A percentile compares a stretch with the other conserved stretches of the same genome.
Evolutionary conservation across 768 basidiomycete species (phyloP).

Genomic region (Cubamyces sp.): DNA sequence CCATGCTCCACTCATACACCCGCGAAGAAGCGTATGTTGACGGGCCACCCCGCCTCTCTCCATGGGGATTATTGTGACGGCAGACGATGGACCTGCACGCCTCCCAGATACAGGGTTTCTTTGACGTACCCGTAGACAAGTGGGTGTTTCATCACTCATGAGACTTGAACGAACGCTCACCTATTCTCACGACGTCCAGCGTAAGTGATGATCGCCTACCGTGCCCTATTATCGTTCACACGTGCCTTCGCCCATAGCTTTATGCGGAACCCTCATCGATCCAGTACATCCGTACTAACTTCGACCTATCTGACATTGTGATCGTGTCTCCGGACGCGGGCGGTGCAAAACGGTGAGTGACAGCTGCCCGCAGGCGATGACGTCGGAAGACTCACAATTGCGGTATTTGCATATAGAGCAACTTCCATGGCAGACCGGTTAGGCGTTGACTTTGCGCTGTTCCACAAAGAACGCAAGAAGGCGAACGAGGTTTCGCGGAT

Average conservation of each 20-base stretch:
- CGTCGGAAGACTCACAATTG: constrained; percentile 5
- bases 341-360: constrained; percentile 88
- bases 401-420: constrained; percentile 57
- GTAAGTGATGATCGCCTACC: constrained; percentile 45
- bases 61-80: neutral
- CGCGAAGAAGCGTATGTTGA: constrained; percentile 4
- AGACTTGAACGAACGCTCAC: constrained; percentile 13
- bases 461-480: constrained; percentile 99
- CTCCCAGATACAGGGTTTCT: constrained; percentile 99
- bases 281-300: constrained; percentile 91
- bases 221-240: constrained; percentile 24
- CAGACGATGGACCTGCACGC: constrained; percentile 99
- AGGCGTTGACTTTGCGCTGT: constrained; percentile 96
- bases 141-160: constrained; percentile 50
- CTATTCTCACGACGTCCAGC: constrained; percentile 36
- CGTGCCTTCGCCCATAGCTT: constrained; percentile 52
- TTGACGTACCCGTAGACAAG: constrained; percentile 99
- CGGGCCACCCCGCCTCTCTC: neutral
- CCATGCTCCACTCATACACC: neutral
- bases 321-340: constrained; percentile 99
- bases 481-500: constrained; percentile 94
- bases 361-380: neutral
- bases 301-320: constrained; percentile 82
- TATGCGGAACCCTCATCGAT: constrained; percentile 96
- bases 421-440: constrained; percentile 96